These are phyloP conservation scores for Solanum raphanifolium DNA, from an alignment of 257 asterid genomes.

Conservation along the genomic window DNA sequence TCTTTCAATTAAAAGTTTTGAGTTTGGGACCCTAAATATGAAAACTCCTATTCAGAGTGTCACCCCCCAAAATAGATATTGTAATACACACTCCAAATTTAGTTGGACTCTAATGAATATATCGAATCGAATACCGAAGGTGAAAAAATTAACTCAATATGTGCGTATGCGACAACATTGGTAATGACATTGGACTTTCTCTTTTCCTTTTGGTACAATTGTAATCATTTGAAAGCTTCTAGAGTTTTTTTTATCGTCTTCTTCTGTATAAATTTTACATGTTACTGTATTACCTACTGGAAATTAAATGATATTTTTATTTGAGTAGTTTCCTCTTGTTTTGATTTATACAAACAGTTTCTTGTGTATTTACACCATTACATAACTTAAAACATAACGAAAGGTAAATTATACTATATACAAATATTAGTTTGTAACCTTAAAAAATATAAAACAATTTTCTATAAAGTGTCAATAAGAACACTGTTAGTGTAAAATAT, in stretches of 20 bases:
- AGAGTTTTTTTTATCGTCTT: not conserved
- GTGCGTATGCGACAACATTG: not conserved
- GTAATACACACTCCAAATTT: rapidly evolving
- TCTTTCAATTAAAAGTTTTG: not conserved
- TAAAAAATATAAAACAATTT: not conserved
- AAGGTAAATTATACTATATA: not conserved
- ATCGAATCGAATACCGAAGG: rapidly evolving
- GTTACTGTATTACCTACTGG: not conserved
- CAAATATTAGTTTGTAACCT: not conserved
- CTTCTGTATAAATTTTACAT: not conserved
- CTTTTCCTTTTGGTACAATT: not conserved
- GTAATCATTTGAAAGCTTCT: not conserved
- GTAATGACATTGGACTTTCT: not conserved
- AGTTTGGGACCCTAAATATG: not conserved
- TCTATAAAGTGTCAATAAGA: not conserved
- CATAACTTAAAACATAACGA: not conserved
- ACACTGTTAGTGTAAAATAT: not conserved
- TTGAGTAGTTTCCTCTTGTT: not conserved
- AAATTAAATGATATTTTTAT: not conserved
- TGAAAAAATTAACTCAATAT: not conserved
- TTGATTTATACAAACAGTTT: not conserved
- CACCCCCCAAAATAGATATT: not conserved
- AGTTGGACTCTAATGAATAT: not conserved
- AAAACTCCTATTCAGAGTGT: rapidly evolving
- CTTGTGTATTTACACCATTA: not conserved